Evolutionary conservation across 1,284 basidiomycete genomes (phyloP).

Genomic region (Athelia psychrophila): DNA sequence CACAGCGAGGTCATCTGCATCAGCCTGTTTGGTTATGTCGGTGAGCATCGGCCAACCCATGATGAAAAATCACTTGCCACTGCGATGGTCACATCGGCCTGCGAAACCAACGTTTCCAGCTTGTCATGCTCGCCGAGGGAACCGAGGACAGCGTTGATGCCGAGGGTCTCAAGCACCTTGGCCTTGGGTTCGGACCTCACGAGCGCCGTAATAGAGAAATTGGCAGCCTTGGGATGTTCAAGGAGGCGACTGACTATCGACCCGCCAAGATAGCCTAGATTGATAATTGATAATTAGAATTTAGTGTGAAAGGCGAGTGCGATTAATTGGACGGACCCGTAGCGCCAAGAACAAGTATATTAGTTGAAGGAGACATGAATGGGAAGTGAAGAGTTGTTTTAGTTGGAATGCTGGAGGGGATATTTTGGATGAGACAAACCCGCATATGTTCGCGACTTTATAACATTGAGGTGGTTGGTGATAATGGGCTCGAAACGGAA

Average conservation of each 20-base stretch:
- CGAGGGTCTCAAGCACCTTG: conserved; percentile 14
- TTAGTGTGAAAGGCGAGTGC: background rate
- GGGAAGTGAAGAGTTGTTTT: too few relatives aligned
- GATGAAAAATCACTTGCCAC: conserved; percentile 1
- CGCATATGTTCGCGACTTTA: too few relatives aligned
- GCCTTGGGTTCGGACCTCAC: conserved; percentile 23
- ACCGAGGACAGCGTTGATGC: conserved; percentile 20
- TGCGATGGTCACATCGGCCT: conserved; percentile 7
- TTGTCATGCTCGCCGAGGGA: conserved; percentile 24
- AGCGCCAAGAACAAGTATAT: background rate
- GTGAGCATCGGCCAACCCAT: background rate
- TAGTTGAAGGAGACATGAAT: background rate
- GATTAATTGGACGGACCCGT: background rate
- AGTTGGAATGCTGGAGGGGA: too few relatives aligned
- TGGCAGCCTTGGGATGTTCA: conserved; percentile 16
- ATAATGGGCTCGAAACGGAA: too few relatives aligned
- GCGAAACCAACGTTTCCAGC: conserved; percentile 6
- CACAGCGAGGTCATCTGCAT: background rate
- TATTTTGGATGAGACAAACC: too few relatives aligned
- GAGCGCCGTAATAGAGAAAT: conserved; percentile 21
- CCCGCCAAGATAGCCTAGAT: conserved; percentile 31
- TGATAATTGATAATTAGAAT: too few relatives aligned
- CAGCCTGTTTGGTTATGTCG: background rate
- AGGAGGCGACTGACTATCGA: conserved; percentile 24
- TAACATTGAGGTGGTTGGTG: too few relatives aligned